Percentiles rank a stretch among this genome's conserved stretches.
phyloP scores from a whole-genome alignment of 495 filamentous ascomycete species.

The Stereocaulon alpinum region DNA sequence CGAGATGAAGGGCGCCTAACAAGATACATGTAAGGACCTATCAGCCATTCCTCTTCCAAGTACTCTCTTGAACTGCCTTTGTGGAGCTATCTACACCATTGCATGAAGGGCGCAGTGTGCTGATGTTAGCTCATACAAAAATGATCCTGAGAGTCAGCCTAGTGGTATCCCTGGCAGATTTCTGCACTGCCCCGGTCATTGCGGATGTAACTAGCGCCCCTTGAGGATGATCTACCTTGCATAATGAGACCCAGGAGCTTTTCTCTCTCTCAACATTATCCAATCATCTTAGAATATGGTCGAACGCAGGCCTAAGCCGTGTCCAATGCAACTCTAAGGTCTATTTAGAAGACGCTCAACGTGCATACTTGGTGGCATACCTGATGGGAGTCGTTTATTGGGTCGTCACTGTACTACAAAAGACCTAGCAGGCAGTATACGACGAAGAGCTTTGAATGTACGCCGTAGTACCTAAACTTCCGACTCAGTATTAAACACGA shows the following conservation, averaged over 20 bases:
- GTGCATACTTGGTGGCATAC: background rate
- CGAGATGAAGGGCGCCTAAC: background rate
- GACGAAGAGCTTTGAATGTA: too few species aligned
- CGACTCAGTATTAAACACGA: too few species aligned
- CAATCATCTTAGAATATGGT: background rate
- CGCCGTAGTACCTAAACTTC: too few species aligned
- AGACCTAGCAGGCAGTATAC: too few species aligned
- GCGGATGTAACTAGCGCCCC: background rate
- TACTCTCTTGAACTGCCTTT: background rate
- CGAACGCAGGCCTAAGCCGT: background rate
- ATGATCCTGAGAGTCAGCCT: background rate
- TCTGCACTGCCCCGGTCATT: background rate
- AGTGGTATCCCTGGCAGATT: too few species aligned
- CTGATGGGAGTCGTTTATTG: background rate
- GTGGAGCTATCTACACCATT: background rate
- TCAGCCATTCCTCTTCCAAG: background rate
- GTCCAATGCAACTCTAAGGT: background rate
- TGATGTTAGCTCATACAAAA: background rate
- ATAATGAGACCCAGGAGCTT: background rate
- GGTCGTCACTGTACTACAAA: too few species aligned
- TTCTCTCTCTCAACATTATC: too few species aligned
- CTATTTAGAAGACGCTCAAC: background rate
- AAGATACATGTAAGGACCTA: background rate
- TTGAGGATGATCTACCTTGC: background rate
- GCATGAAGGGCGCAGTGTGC: background rate